A percentile compares a stretch with the other conserved stretches of the same genome.
These are phyloP conservation scores for Cyclotella cryptica DNA, from an alignment of 108 stramenopile genomes.

Conservation along the genomic window DNA sequence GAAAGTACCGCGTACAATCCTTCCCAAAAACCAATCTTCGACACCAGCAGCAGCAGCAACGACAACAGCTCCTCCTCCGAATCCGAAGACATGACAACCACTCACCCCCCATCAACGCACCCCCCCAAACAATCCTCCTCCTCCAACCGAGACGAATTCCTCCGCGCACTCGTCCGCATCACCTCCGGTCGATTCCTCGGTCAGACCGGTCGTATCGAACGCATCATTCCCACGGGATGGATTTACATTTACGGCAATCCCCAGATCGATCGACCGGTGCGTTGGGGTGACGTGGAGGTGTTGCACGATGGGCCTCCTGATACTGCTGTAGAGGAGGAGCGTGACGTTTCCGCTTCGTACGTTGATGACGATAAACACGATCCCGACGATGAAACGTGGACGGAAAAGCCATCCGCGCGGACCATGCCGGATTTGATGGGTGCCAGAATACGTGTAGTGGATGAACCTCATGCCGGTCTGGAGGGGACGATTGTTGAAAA, in stretches of 20 bases:
- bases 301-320: background rate
- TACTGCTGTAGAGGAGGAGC: background rate
- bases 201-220: conserved; percentile 1
- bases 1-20: background rate
- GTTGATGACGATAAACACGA: background rate
- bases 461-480: background rate
- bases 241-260: conserved; percentile 30
- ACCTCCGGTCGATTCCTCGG: conserved; percentile 7
- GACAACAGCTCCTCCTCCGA: background rate
- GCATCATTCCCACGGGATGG: conserved; percentile 13
- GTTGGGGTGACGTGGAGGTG: conserved; percentile 14
- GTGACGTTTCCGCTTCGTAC: background rate
- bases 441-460: conserved; percentile 13
- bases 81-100: background rate
- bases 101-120: background rate
- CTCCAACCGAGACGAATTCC: conserved; percentile 1
- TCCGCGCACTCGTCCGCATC: background rate
- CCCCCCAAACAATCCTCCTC: background rate
- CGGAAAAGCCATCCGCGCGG: background rate
- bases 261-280: conserved; percentile 5
- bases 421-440: conserved; percentile 3
- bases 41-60: conserved; percentile 5
- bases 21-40: background rate
- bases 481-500: conserved; percentile 17
- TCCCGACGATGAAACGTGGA: background rate